Evolutionary conservation across 306 rosid genomes (phyloP).

Genomic region (Prunus armeniaca): DNA sequence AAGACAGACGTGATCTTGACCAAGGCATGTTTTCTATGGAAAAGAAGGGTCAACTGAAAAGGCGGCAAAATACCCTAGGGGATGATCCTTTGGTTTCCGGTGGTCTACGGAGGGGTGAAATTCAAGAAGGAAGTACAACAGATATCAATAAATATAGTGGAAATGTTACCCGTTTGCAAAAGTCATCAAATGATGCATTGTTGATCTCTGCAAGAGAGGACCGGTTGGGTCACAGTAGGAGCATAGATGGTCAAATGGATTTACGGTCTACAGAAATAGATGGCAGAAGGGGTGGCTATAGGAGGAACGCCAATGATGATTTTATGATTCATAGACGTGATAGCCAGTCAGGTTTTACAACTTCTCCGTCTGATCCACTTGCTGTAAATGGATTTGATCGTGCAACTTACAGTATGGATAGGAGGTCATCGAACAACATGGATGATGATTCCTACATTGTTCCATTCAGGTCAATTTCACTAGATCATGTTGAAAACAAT

Average conservation of each 20-base stretch:
- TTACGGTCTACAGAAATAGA: slow-evolving; percentile 61
- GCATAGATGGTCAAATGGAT: slow-evolving; percentile 37
- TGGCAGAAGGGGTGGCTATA: slow-evolving; percentile 55
- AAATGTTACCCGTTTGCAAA: slow-evolving; percentile 40
- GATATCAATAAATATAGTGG: slow-evolving; percentile 56
- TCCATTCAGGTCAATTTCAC: slow-evolving; percentile 52
- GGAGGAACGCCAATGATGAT: slow-evolving; percentile 57
- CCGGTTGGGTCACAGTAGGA: slow-evolving; percentile 37
- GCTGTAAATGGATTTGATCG: slow-evolving; percentile 52
- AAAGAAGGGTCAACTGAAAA: slow-evolving; percentile 42
- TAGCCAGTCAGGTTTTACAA: slow-evolving; percentile 36
- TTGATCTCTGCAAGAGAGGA: slow-evolving; percentile 45
- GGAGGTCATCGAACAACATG: slow-evolving; percentile 53
- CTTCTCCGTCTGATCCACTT: slow-evolving; percentile 44
- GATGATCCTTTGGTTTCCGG: slow-evolving; percentile 70
- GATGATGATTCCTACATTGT: slow-evolving; percentile 85
- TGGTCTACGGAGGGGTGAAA: slow-evolving; percentile 43
- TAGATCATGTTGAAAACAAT: slow-evolving; percentile 48
- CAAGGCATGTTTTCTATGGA: slow-evolving; percentile 58
- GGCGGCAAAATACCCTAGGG: slow-evolving; percentile 39
- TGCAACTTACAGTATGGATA: slow-evolving; percentile 40
- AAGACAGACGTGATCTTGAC: slow-evolving; percentile 57
- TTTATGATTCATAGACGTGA: slow-evolving; percentile 59
- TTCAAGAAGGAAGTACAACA: slow-evolving; percentile 42
- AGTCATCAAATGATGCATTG: slow-evolving; percentile 50